These are phyloP conservation scores for Scheffersomyces lignosus DNA, from an alignment of 805 yeast genomes.

Conservation along the genomic window DNA sequence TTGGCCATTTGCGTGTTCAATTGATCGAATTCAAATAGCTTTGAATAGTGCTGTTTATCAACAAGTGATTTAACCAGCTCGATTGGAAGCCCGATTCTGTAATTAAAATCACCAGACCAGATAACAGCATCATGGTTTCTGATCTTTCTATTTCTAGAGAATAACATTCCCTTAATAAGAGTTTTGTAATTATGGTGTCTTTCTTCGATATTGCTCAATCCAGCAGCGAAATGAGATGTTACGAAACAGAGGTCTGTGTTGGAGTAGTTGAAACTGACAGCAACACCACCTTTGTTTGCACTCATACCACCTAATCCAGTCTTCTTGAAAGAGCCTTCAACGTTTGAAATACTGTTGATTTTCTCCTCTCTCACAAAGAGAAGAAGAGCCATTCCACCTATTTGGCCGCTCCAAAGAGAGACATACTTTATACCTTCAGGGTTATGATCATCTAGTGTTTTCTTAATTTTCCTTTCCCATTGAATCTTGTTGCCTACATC, in stretches of 20 bases:
- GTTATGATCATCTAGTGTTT: conserved; percentile 39
- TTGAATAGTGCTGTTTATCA: conserved; percentile 41
- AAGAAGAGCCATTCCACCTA: conserved; percentile 80
- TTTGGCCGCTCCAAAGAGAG: conserved; percentile 70
- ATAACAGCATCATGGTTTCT: conserved; percentile 82
- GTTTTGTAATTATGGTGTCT: conserved; percentile 85
- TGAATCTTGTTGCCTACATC: conserved; percentile 59
- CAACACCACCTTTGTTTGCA: conserved; percentile 77
- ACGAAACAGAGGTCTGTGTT: conserved; percentile 76
- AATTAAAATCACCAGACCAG: conserved; percentile 96
- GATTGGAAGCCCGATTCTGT: conserved; percentile 68
- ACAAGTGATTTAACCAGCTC: conserved; percentile 69
- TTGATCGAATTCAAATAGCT: conserved; percentile 74
- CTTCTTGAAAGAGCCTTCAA: conserved; percentile 76
- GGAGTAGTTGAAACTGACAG: conserved; percentile 63
- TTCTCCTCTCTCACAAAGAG: conserved; percentile 62
- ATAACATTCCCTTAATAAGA: conserved; percentile 66
- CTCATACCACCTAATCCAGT: conserved; percentile 95
- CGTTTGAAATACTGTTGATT: conserved; percentile 50
- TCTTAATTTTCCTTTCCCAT: conserved; percentile 67
- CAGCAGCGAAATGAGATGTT: conserved; percentile 92
- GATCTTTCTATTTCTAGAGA: conserved; percentile 57
- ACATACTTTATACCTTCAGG: conserved; percentile 46
- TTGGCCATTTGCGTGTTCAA: conserved; percentile 67
- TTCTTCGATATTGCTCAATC: conserved; percentile 75